Base-by-base conservation (phyloP, 2,329 filamentous ascomycete species). In the Curvularia hawaiiensis region DNA sequence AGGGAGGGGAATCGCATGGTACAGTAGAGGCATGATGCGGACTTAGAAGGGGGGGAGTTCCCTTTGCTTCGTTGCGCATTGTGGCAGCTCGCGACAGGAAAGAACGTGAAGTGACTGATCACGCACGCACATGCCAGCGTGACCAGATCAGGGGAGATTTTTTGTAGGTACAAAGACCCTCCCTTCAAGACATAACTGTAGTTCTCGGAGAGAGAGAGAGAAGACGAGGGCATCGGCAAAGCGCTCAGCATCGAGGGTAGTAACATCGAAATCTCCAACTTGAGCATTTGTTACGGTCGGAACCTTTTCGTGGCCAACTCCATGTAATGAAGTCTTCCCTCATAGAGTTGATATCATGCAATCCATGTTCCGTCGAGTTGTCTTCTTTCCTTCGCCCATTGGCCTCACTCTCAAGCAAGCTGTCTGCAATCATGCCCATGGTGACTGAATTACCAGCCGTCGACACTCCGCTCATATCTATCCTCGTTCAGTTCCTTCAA, bases 141-240 rank as follows among this genome's bases (percentile, higher is more conserved):
- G 88, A 67, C 53, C 50, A 73, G 87, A 0, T 84, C 74, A 26
- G 90, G 76, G 0, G 87, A 87, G 3, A 86, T 77, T 11, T 82
- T 82, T 74, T 3, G 86, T 77, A 9, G 82, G 79, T 18, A 75
- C 78, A 91, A 91, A 24, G 75, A 68, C 86, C 88, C 91, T 18
- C 90, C 85, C 11, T 78, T 74, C 66, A 90, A 89, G 5, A 91
- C 87, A 3, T 89, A 79, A 0, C 78, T 76, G 65, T 90, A 91
- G 0, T 85, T 88, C 71, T 91, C 87, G 52, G 91, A 86, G 71
- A 89, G 90, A 86, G 71, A 89, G 90, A 78, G 88, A 90, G 79
- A 91, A 92, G 76, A 91, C 90, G 14, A 92, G 83, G 6, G 88
- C 88, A 57, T 91, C 89, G 7, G 83, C 86, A 79, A 91, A 91